phyloP scores from a whole-genome alignment of 768 basidiomycete genomes.

The Tylopilus subfusipes region DNA sequence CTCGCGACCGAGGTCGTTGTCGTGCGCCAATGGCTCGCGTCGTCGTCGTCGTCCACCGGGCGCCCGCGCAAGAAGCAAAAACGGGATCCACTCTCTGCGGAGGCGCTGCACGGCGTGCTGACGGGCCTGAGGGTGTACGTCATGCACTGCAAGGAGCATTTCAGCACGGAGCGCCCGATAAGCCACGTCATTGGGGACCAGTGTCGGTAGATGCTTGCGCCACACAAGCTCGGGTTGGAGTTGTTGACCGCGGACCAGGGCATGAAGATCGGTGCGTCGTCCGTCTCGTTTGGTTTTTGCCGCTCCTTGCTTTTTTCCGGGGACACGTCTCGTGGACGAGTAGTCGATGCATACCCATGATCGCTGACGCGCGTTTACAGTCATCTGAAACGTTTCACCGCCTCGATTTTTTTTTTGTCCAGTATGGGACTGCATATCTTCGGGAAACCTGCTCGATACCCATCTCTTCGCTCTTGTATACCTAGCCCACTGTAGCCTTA shows the following conservation, averaged over 20 bases:
- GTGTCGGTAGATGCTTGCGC: conserved; percentile 58
- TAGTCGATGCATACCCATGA: too few relatives aligned
- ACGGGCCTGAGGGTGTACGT: conserved; percentile 68
- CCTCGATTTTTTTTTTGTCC: not conserved
- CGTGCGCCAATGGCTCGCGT: conserved; percentile 34
- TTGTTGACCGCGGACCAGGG: conserved; percentile 76
- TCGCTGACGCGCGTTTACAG: not conserved
- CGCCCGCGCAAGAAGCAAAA: conserved; percentile 37
- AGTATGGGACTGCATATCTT: not conserved
- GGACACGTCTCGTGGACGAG: not conserved
- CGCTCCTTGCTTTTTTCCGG: not conserved
- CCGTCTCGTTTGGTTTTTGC: too few relatives aligned
- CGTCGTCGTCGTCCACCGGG: not conserved
- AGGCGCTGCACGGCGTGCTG: conserved; percentile 51
- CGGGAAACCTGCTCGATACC: conserved; percentile 18
- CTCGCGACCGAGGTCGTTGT: conserved; percentile 68
- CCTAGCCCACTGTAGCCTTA: conserved; percentile 40
- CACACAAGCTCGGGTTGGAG: conserved; percentile 63
- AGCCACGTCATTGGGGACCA: conserved; percentile 71
- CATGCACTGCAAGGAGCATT: conserved; percentile 83
- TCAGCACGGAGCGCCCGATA: conserved; percentile 50
- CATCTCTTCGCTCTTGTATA: conserved; percentile 28
- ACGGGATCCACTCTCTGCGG: conserved; percentile 35
- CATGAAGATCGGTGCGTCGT: conserved; percentile 68
- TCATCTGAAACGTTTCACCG: not conserved